These are phyloP conservation scores for Fusarium irregulare DNA, from an alignment of 2,329 filamentous ascomycete species.

Conservation along the genomic window DNA sequence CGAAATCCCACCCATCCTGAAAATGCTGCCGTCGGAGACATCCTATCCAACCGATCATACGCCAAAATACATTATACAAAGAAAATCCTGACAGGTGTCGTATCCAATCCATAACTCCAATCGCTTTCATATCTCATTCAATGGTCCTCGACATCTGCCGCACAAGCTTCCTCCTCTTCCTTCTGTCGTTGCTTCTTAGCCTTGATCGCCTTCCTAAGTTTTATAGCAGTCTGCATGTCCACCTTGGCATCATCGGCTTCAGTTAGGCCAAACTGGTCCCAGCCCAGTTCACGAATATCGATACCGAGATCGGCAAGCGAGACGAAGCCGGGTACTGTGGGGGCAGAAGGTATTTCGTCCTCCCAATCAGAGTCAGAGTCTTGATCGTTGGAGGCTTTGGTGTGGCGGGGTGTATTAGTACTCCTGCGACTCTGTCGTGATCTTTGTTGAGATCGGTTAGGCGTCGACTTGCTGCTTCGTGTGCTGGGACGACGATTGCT, in stretches of 20 bases:
- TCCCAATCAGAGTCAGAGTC: conserved; percentile 38
- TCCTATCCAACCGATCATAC: background rate
- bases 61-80: conserved; percentile 23
- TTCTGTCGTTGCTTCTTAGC: conserved; percentile 10
- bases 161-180: conserved; percentile 34
- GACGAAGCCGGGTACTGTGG: conserved; percentile 30
- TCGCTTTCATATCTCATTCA: conserved; percentile 24
- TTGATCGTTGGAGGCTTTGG: conserved; percentile 20
- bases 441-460: conserved; percentile 4
- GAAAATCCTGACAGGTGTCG: conserved; percentile 18
- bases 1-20: background rate
- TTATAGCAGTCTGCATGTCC: conserved; percentile 40
- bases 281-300: conserved; percentile 28
- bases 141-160: conserved; percentile 39
- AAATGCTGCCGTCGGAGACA: conserved; percentile 2
- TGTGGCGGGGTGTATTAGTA: conserved; percentile 12
- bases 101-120: conserved; percentile 13
- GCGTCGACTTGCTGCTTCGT: conserved; percentile 28
- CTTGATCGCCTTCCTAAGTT: conserved; percentile 38
- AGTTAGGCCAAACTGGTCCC: conserved; percentile 38
- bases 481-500: conserved; percentile 12
- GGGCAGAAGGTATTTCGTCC: conserved; percentile 18
- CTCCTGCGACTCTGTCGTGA: conserved; percentile 10
- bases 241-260: conserved; percentile 41
- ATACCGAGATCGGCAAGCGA: conserved; percentile 31